Evolutionary conservation across 257 asterid species (phyloP), one percentile per base, ranked within the genome.

Genomic region (Mitragyna speciosa): DNA sequence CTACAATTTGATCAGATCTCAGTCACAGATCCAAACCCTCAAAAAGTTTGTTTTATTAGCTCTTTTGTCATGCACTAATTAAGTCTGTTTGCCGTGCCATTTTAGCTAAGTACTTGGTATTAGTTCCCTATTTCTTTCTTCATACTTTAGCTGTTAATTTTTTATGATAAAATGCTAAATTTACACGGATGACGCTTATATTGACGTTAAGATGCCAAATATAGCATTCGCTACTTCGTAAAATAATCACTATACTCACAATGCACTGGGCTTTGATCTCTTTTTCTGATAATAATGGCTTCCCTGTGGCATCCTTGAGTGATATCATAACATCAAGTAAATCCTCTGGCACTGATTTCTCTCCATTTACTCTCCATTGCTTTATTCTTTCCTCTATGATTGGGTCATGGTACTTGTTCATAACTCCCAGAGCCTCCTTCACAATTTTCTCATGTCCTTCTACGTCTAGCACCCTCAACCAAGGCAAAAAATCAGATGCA

Each of bases 271-370:
- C 45, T 31, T 66, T 66, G 47, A 66, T 66, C n/a, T 66, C 71
- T 66, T 66, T 47, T 66, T 31, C 47, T 31, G 71, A 30, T 15
- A 30, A 12, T 31, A 30, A 15, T 66, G 71, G 24, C n/a, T 33
- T 31, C 12, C 71, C 71, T 15, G n/a, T 15, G 16, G 47, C 71
- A 5, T 66, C 71, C 71, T 66, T 31, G 12, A 66, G 43, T 7
- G 71, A 66, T 66, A 66, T 66, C 71, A 66, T 66, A 30, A 66
- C 47, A 66, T 66, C 71, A 1, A 66, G 71, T 5, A 66, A 66
- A 66, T 66, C 71, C 16, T 31, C 47, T 12, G 41, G 47, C 24
- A 0, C n/a, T 31, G 31, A 0, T 10, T 10, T 61, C 31, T 31
- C 47, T 1, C n/a, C 24, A 14, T 31, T 30, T 3, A 6, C 5